These are phyloP conservation scores for Bremia lactucae DNA, from an alignment of 352 stramenopile genomes.

Conservation along the genomic window DNA sequence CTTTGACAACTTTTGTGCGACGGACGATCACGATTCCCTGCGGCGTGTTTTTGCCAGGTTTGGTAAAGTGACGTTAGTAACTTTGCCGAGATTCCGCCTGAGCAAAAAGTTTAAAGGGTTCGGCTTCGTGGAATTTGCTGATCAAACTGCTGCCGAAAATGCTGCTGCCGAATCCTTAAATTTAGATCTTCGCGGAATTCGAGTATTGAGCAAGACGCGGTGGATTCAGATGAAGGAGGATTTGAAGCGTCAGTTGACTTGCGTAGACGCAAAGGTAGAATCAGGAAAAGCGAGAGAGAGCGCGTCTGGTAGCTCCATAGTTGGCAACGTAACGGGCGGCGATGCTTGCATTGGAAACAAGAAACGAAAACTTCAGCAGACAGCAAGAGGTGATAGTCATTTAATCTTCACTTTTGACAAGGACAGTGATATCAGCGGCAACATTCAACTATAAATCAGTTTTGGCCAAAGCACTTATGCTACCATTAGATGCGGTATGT, in stretches of 20 bases:
- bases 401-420: slow-evolving; percentile 35
- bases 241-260: slow-evolving; percentile 35
- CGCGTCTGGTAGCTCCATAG: neutral
- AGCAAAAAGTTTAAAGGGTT: slow-evolving; percentile 73
- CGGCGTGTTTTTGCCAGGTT: slow-evolving; percentile 41
- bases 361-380: slow-evolving; percentile 13
- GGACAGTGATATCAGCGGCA: slow-evolving; percentile 2
- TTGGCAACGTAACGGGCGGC: neutral
- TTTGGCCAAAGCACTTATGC: slow-evolving; percentile 4
- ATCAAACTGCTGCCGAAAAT: slow-evolving; percentile 16
- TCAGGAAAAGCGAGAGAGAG: neutral
- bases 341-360: slow-evolving; percentile 4
- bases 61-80: slow-evolving; percentile 71
- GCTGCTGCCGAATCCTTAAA: slow-evolving; percentile 16
- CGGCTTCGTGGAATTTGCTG: slow-evolving; percentile 71
- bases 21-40: slow-evolving; percentile 63
- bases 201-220: slow-evolving; percentile 42
- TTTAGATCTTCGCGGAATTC: slow-evolving; percentile 24
- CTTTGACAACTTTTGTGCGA: slow-evolving; percentile 49
- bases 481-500: slow-evolving; percentile 57
- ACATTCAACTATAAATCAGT: slow-evolving; percentile 19
- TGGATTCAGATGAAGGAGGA: slow-evolving; percentile 60
- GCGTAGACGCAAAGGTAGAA: neutral
- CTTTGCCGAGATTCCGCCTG: slow-evolving; percentile 55
- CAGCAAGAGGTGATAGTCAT: slow-evolving; percentile 1